Evolutionary conservation across 345 rosid genomes (phyloP), one percentile per base, ranked within the genome.

Genomic region (Lumnitzera racemosa): DNA sequence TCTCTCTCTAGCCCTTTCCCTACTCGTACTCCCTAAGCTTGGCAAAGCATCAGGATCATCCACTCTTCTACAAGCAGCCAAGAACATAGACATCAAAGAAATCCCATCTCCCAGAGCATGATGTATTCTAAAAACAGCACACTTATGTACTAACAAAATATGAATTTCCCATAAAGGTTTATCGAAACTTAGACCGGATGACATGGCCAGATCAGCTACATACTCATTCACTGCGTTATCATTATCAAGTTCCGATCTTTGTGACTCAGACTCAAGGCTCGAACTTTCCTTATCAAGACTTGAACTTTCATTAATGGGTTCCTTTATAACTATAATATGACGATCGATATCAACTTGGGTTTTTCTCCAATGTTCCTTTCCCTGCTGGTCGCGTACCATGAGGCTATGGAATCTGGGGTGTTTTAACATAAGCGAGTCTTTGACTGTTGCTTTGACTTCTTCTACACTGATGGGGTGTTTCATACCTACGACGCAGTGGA

Each of bases 151-250:
- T 61, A 8, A 12, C 65, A 83, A 17, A 24, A 83, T 14, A 49
- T 81, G 87, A 46, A 81, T 12, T 25, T 83, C 92, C 87, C 92
- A 81, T 67, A 83, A 61, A 2, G 87, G 92, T 59, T 83, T 81
- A 46, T 81, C 78, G 2, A 15, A 12, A 13, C 71, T 47, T 4
- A 82, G 61, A 17, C 49, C 55, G 23, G 88, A 74, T 11, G 72
- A 29, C 48, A 73, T 80, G 0, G 84, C 56, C 47, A 85, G 52
- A 36, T 75, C 81, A 7, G 84, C 84, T 3, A 82, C 43, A 66
- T 78, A 82, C 15, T 77, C 77, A 43, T 81, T 75, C 14, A 77
- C 68, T 2, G 63, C 63, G 14, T 24, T 55, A 25, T 71, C 70
- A 3, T 58, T 67, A 3, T 47, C 63, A 3, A 5, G 60, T 1